Conservation (phyloP, 352 stramenopile species). For the Phytophthora multivora region DNA sequence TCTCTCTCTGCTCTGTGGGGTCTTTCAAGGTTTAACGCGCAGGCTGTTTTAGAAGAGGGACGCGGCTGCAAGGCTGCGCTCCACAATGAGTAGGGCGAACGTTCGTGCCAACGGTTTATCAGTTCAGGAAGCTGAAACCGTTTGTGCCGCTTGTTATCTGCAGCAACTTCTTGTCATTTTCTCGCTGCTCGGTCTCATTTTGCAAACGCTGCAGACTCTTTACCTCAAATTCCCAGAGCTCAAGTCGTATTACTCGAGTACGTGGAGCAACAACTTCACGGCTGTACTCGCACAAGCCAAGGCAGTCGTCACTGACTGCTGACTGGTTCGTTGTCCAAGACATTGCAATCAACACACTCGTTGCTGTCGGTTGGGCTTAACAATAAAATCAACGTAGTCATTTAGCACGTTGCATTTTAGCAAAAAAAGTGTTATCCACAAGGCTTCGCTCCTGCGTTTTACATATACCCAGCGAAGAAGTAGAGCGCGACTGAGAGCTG, state of each 20-base stretch:
- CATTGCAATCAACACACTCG: conserved; percentile 33
- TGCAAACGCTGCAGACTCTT: no score
- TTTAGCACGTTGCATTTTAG: neutral
- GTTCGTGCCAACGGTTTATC: no score
- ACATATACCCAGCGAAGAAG: conserved; percentile 25
- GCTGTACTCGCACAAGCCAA: conserved; percentile 21
- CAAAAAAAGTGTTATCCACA: conserved; percentile 12
- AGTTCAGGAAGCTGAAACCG: no score
- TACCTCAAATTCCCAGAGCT: conserved; percentile 31
- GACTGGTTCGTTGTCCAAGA: conserved; percentile 32
- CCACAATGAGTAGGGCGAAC: no score
- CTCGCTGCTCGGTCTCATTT: no score
- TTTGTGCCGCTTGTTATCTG: no score
- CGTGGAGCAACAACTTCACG: conserved; percentile 30
- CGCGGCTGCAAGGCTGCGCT: no score
- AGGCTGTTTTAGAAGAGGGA: no score
- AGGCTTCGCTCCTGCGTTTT: neutral
- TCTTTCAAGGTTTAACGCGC: no score
- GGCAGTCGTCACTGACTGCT: conserved; percentile 18
- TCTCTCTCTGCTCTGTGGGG: no score
- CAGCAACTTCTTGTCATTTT: no score
- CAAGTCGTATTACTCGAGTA: conserved; percentile 24
- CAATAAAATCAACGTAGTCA: no score
- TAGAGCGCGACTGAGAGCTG: conserved; percentile 22
- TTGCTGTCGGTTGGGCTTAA: conserved; percentile 25